These are phyloP conservation scores for Colletotrichum neosansevieriae DNA, from an alignment of 2,329 filamentous ascomycete genomes.

Conservation along the genomic window DNA sequence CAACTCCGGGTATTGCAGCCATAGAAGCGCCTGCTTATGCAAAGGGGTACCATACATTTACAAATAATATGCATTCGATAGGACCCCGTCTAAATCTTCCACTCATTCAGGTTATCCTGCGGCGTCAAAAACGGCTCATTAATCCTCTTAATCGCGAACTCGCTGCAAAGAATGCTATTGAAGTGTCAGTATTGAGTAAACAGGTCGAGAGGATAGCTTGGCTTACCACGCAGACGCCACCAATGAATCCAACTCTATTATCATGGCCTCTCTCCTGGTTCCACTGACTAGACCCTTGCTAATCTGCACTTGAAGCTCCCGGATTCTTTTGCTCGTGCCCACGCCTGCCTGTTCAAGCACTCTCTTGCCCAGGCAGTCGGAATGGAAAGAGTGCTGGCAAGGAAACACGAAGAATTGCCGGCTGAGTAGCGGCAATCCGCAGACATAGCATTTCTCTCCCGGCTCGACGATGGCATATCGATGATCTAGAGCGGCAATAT, in stretches of 20 bases:
- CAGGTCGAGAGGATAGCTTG: background rate
- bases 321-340: slow-evolving; percentile 82
- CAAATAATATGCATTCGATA: slow-evolving; percentile 24
- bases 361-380: slow-evolving; percentile 88
- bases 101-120: slow-evolving; percentile 82
- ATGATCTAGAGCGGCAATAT: slow-evolving; percentile 86
- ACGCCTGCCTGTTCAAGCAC: slow-evolving; percentile 86
- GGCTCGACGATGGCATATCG: slow-evolving; percentile 97
- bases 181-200: slow-evolving; percentile 41
- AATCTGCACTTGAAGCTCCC: slow-evolving; percentile 86
- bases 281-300: slow-evolving; percentile 79
- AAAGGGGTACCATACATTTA: slow-evolving; percentile 28
- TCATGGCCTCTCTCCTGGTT: slow-evolving; percentile 81
- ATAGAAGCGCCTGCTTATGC: slow-evolving; percentile 30
- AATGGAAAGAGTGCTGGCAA: slow-evolving; percentile 97
- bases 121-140: slow-evolving; percentile 89
- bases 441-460: slow-evolving; percentile 93
- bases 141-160: slow-evolving; percentile 93
- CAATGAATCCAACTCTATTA: slow-evolving; percentile 90
- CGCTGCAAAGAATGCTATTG: slow-evolving; percentile 87
- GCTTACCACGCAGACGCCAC: slow-evolving; percentile 89
- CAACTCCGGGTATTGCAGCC: slow-evolving; percentile 39
- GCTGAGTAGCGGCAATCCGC: slow-evolving; percentile 85
- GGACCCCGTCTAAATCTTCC: slow-evolving; percentile 70
- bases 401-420: slow-evolving; percentile 98